phyloP scores from a whole-genome alignment of 805 yeast species.

The Yarrowia sp. region DNA sequence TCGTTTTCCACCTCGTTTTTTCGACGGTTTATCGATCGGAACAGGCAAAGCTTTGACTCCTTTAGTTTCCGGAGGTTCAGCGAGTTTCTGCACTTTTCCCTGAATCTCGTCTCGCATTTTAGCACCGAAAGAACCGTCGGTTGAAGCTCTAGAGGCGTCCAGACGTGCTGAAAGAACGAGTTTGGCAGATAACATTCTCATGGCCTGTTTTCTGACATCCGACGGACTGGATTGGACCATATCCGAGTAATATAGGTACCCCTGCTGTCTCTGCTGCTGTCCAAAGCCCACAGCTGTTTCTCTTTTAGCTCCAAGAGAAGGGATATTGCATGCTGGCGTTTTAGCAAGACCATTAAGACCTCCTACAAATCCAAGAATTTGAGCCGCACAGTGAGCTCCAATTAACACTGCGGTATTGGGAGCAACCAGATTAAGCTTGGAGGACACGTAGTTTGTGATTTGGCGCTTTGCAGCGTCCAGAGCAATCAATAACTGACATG shows the following conservation, averaged over 20 bases:
- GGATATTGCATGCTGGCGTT: slow-evolving; percentile 80
- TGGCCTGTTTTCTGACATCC: slow-evolving; percentile 61
- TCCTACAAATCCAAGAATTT: slow-evolving; percentile 65
- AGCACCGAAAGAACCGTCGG: slow-evolving; percentile 55
- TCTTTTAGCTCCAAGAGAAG: slow-evolving; percentile 66
- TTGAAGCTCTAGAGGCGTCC: slow-evolving; percentile 52
- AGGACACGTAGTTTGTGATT: slow-evolving; percentile 55
- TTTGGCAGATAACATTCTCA: slow-evolving; percentile 78
- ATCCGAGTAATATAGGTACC: slow-evolving; percentile 62
- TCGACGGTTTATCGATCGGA: slow-evolving; percentile 73
- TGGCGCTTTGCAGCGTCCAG: slow-evolving; percentile 46
- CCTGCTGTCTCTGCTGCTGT: slow-evolving; percentile 53
- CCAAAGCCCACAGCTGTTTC: slow-evolving; percentile 44
- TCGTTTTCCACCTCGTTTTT: slow-evolving; percentile 82
- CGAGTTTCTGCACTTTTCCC: slow-evolving; percentile 64
- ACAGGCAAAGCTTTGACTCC: slow-evolving; percentile 64
- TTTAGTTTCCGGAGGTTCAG: slow-evolving; percentile 69
- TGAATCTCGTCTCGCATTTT: slow-evolving; percentile 60
- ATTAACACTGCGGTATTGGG: slow-evolving; percentile 77
- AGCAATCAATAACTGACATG: slow-evolving; percentile 49
- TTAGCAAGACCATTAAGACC: slow-evolving; percentile 63
- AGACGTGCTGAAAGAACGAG: slow-evolving; percentile 78
- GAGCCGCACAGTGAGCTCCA: slow-evolving; percentile 71
- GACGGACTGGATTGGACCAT: slow-evolving; percentile 59
- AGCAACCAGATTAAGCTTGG: slow-evolving; percentile 58